Percentiles rank a stretch among this genome's conserved stretches.
Conservation (phyloP, 2,329 filamentous ascomycete genomes). For the Fusarium proliferatum region DNA sequence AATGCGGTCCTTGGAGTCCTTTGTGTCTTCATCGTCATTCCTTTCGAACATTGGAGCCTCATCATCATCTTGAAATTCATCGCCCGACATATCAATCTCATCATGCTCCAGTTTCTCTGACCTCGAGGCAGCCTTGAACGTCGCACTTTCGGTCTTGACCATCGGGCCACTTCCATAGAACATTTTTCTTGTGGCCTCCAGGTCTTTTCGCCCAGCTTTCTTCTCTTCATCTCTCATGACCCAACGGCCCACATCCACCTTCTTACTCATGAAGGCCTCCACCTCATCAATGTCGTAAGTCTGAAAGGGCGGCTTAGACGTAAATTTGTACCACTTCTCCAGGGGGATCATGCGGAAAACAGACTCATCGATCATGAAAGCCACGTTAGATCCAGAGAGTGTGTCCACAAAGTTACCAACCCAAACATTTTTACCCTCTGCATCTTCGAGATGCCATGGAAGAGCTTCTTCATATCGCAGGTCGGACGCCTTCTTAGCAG, state of each 20-base stretch:
- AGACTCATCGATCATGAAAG: conserved; percentile 76
- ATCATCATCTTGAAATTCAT: conserved; percentile 89
- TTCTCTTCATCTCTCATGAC: conserved; percentile 76
- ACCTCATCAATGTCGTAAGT: conserved; percentile 84
- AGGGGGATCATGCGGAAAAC: conserved; percentile 88
- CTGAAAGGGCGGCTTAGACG: conserved; percentile 81
- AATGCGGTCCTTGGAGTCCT: conserved; percentile 77
- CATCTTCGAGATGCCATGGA: conserved; percentile 97
- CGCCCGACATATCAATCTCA: conserved; percentile 74
- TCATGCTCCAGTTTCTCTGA: conserved; percentile 76
- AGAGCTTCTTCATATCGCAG: conserved; percentile 93
- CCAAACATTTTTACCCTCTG: conserved; percentile 95
- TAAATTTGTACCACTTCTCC: conserved; percentile 96
- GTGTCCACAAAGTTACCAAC: conserved; percentile 91
- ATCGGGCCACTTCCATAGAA: conserved; percentile 65
- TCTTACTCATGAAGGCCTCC: conserved; percentile 84
- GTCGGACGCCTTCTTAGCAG: conserved; percentile 78
- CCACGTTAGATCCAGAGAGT: conserved; percentile 85
- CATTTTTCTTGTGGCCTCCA: conserved; percentile 67
- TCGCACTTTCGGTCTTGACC: conserved; percentile 76
- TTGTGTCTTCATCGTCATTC: conserved; percentile 84
- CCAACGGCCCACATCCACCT: conserved; percentile 82
- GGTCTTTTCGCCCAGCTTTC: conserved; percentile 65
- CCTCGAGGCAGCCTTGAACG: conserved; percentile 69
- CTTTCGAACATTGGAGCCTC: conserved; percentile 79